Evolutionary conservation across 2,329 filamentous ascomycete species (phyloP), one percentile per base, ranked within the genome.

Genomic region (Clarireedia sp.): DNA sequence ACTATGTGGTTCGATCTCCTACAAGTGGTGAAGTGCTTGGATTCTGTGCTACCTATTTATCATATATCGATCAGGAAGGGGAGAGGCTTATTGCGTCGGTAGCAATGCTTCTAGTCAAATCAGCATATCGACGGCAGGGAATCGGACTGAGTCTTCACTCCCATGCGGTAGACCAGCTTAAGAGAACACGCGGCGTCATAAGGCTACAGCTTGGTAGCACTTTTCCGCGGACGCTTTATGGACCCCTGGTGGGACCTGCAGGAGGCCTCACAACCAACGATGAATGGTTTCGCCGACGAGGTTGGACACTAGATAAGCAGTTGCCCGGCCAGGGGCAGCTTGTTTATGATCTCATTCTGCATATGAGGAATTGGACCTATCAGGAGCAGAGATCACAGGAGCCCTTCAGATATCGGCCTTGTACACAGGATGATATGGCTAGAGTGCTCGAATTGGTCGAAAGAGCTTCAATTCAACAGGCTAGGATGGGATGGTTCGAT

Each of bases 1-100:
- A 83, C 66, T 80, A 79, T 59, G 70, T 81, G 29, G 78, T 82
- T 26, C 74, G 75, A 48, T 73, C 78, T n/a, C 72, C 75, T 2
- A 66, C 66, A 10, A 73, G 67, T 3, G 66, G 66, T 7, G 70
- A 72, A 37, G 61, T 79, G 23, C 64, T 83, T 38, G 81, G 80
- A 0, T 83, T 83, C 59, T 83, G 80, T 62, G 79, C 80, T 9
- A 82, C 80, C 8, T 83, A 79, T 63, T 78, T 79, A 29, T 80
- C 77, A 3, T 82, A 79, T 65, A 74, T 76, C 46, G 77, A 81
- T 59, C 75, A 74, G 59, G 75, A 72, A 40, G 74, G 73, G 19
- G 76, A 80, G 59, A 73, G 73, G 36, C 69, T 82, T 41, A 72
- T 83, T 47, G 81, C 79, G 8, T 83, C 78, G 3, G 64, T 84